Evolutionary conservation across 176 grass and related monocot genomes (phyloP).

Genomic region (Saccharum officinarum): DNA sequence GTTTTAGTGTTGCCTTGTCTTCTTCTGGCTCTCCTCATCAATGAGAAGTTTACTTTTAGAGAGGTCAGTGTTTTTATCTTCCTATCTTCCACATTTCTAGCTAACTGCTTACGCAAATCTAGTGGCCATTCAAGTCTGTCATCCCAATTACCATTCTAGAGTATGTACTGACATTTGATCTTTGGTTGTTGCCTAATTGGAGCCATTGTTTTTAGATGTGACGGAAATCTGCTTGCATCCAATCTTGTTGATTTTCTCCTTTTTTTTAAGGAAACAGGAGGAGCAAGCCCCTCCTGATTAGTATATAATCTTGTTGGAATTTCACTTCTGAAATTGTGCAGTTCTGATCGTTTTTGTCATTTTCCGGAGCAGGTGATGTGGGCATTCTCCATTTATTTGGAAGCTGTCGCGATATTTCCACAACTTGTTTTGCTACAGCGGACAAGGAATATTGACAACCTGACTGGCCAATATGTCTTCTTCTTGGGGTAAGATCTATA

Average conservation of each 20-base stretch:
- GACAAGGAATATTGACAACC: constrained; percentile 89
- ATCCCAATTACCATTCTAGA: background rate
- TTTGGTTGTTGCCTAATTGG: background rate
- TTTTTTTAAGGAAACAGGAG: background rate
- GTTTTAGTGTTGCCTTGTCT: constrained; percentile 80
- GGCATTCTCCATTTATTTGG: constrained; percentile 93
- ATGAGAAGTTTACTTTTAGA: constrained; percentile 84
- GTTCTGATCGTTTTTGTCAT: constrained; percentile 24
- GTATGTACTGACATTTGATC: constrained; percentile 1
- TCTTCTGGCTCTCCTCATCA: constrained; percentile 70
- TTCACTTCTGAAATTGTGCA: background rate
- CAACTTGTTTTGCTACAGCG: constrained; percentile 89
- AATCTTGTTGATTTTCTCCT: background rate
- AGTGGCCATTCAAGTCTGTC: background rate
- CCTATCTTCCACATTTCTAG: background rate
- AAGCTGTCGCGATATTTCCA: constrained; percentile 95
- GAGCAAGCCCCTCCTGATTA: background rate
- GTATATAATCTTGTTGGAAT: background rate
- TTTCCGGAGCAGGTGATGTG: constrained; percentile 71
- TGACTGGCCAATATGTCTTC: constrained; percentile 98
- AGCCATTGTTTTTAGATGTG: constrained; percentile 11
- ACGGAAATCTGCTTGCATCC: background rate
- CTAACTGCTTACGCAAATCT: background rate
- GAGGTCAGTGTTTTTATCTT: constrained; percentile 55
- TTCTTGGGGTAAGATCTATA: constrained; percentile 73